Evolutionary conservation across 139 green algal genomes (phyloP).

Genomic region (Yamagishiella unicocca): DNA sequence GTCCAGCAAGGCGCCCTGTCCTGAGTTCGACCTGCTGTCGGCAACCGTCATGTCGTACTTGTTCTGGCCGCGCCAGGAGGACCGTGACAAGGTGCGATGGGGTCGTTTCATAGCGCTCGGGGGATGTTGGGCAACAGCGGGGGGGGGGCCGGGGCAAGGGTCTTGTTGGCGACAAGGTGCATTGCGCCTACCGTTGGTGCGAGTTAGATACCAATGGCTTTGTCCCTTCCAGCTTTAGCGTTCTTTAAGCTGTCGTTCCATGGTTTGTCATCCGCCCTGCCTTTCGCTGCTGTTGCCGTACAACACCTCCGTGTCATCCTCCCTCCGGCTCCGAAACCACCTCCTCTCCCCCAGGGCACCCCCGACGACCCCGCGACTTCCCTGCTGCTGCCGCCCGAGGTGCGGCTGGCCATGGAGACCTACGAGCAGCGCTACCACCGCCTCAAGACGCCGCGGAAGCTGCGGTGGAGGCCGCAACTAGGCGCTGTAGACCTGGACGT

Average conservation of each 20-base stretch:
- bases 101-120: too few relatives aligned
- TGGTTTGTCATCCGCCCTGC: too few relatives aligned
- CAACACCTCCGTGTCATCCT: not conserved
- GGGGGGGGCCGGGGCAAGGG: not conserved
- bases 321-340: too few relatives aligned
- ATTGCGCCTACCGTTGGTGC: too few relatives aligned
- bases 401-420: constrained; percentile 55
- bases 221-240: too few relatives aligned
- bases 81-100: constrained; percentile 36
- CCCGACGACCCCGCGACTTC: constrained; percentile 49
- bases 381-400: constrained; percentile 70
- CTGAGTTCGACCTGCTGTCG: constrained; percentile 55
- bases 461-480: constrained; percentile 84
- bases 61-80: constrained; percentile 88
- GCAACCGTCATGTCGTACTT: constrained; percentile 86
- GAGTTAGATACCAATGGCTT: too few relatives aligned
- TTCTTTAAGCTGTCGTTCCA: too few relatives aligned
- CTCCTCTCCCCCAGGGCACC: not conserved
- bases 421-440: constrained; percentile 74
- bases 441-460: constrained; percentile 90
- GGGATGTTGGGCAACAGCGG: too few relatives aligned
- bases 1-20: not conserved
- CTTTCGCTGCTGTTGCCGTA: too few relatives aligned
- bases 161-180: not conserved
- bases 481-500: constrained; percentile 86